Conservation (phyloP, 2,329 filamentous ascomycete species). For the Fusarium liriodendri region DNA sequence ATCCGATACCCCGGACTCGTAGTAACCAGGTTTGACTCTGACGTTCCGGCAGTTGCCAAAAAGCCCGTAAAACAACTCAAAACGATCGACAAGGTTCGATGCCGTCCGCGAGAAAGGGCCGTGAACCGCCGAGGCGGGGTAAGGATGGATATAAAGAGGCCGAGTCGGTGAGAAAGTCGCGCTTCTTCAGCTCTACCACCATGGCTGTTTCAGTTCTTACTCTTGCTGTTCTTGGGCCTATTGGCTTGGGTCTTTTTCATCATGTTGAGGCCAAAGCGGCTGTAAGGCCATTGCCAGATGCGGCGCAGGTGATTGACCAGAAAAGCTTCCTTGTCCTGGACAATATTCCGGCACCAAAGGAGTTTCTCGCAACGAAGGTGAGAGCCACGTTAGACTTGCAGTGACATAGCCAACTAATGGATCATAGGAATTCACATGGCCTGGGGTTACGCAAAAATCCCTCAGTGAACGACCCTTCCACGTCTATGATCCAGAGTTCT, state of each 20-base stretch:
- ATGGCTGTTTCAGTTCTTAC: conserved; percentile 9
- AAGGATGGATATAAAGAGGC: neutral
- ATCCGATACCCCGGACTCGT: neutral
- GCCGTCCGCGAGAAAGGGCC: neutral
- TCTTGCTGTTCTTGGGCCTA: neutral
- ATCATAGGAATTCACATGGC: conserved; percentile 33
- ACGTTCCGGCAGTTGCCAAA: neutral
- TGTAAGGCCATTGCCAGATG: conserved; percentile 12
- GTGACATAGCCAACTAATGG: neutral
- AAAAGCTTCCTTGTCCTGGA: conserved; percentile 37
- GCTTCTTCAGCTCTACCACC: neutral
- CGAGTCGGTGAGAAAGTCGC: neutral
- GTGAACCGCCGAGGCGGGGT: neutral
- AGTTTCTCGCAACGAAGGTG: conserved; percentile 34
- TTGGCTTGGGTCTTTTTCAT: neutral
- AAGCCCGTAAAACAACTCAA: neutral
- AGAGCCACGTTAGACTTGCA: neutral
- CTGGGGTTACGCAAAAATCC: conserved; percentile 36
- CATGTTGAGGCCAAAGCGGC: neutral
- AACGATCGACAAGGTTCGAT: neutral
- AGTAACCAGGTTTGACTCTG: neutral
- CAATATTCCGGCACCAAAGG: conserved; percentile 22
- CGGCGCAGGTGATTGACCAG: conserved; percentile 39
- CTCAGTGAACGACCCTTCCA: conserved; percentile 39
- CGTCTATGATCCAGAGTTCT: conserved; percentile 62